Evolutionary conservation across 805 yeast species (phyloP).

Genomic region (Metschnikowia noctiluminum): DNA sequence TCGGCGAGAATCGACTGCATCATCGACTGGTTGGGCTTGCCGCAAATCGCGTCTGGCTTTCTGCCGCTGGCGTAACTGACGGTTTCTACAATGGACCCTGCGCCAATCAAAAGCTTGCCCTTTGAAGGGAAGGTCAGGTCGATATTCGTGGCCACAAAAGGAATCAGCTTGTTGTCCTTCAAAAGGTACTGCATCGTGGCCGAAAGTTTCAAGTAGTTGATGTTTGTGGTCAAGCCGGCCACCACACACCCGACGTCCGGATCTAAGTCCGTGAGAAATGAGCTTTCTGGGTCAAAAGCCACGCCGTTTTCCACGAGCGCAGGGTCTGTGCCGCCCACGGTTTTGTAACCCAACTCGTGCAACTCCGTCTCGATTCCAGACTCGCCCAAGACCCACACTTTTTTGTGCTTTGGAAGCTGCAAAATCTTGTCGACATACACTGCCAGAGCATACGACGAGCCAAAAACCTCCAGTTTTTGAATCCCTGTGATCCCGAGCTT

Average conservation of each 20-base stretch:
- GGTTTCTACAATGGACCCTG: slow-evolving; percentile 85
- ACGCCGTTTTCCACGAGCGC: slow-evolving; percentile 42
- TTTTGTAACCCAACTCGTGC: slow-evolving; percentile 64
- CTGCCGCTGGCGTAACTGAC: slow-evolving; percentile 76
- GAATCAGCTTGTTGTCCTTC: slow-evolving; percentile 51
- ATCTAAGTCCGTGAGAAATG: slow-evolving; percentile 58
- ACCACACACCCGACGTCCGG: slow-evolving; percentile 80
- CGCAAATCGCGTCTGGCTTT: slow-evolving; percentile 77
- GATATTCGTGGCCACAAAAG: slow-evolving; percentile 88
- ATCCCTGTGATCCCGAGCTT: slow-evolving; percentile 51
- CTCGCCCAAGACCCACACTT: slow-evolving; percentile 90
- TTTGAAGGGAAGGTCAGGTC: slow-evolving; percentile 93
- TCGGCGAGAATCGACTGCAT: slow-evolving; percentile 81
- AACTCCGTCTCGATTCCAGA: slow-evolving; percentile 81
- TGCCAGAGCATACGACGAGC: slow-evolving; percentile 90
- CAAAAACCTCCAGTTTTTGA: slow-evolving; percentile 70
- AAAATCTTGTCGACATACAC: slow-evolving; percentile 76
- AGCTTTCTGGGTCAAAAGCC: slow-evolving; percentile 53
- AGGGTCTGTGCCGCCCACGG: slow-evolving; percentile 83
- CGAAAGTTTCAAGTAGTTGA: slow-evolving; percentile 82
- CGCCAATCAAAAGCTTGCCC: slow-evolving; percentile 87
- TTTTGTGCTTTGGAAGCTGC: slow-evolving; percentile 67
- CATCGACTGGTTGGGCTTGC: slow-evolving; percentile 89
- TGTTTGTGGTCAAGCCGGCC: slow-evolving; percentile 74
- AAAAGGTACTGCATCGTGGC: slow-evolving; percentile 76